These are phyloP conservation scores for Fraxinus anomala DNA, from an alignment of 257 asterid species.

Conservation along the genomic window DNA sequence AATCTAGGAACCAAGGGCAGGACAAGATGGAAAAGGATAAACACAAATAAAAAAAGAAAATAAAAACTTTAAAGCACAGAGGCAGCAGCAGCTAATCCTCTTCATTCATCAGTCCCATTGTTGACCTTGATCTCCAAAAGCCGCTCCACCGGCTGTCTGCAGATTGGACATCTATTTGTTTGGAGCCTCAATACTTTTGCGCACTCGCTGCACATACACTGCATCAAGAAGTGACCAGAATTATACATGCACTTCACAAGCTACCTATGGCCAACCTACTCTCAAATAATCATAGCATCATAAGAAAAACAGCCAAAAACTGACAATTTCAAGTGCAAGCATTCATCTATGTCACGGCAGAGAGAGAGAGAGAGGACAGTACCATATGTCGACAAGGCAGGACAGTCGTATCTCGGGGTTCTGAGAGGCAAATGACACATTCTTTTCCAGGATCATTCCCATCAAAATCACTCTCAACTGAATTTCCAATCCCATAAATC, in stretches of 20 bases:
- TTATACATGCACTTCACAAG: neutral
- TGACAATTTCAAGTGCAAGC: neutral
- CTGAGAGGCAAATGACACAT: conserved; percentile 89
- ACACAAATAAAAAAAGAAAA: neutral
- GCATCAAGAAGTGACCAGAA: conserved; percentile 35
- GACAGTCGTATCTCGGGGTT: conserved; percentile 85
- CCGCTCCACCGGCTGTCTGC: conserved; percentile 97
- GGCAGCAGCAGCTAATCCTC: conserved; percentile 25
- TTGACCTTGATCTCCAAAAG: conserved; percentile 90
- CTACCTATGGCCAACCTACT: too few species aligned
- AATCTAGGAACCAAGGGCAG: conserved; percentile 17
- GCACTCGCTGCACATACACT: conserved; percentile 99
- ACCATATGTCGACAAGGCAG: conserved; percentile 98
- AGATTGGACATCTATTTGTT: conserved; percentile 92
- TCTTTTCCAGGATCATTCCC: conserved; percentile 83
- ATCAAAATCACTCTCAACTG: conserved; percentile 68
- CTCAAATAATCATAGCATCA: neutral
- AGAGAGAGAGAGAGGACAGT: conserved; percentile 22
- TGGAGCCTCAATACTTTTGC: conserved; percentile 97
- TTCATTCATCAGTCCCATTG: conserved; percentile 61
- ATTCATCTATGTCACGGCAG: neutral
- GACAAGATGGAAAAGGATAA: neutral
- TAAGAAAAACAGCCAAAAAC: neutral
- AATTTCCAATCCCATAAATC: conserved; percentile 81
- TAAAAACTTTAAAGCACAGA: conserved; percentile 43